phyloP scores from a whole-genome alignment of 1,284 basidiomycete species.

The Apiotrichum siamense region DNA sequence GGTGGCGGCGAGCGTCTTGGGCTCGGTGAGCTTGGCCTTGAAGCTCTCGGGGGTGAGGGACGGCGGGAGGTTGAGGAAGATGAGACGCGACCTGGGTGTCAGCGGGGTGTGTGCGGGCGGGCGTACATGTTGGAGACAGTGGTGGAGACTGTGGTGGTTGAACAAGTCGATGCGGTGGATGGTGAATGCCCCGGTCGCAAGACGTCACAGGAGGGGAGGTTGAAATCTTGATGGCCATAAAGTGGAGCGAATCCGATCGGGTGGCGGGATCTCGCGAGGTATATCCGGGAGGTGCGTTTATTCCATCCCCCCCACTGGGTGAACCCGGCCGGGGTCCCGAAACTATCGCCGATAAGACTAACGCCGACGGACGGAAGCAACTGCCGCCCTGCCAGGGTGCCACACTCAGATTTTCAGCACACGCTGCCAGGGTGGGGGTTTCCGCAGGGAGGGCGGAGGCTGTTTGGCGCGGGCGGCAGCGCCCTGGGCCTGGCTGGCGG shows the following conservation, averaged over 20 bases:
- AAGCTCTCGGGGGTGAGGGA: constrained; percentile 53
- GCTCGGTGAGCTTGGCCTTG: constrained; percentile 52
- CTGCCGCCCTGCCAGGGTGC: background rate
- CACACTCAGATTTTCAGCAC: too few species aligned
- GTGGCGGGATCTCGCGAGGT: constrained; percentile 1
- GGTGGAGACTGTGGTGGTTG: too few species aligned
- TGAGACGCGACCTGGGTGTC: constrained; percentile 66
- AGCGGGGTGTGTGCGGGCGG: background rate
- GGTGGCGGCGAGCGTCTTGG: constrained; percentile 25
- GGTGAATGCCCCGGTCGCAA: background rate
- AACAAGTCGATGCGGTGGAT: too few species aligned
- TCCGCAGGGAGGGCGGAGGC: too few species aligned
- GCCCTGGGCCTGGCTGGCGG: too few species aligned
- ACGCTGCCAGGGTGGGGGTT: background rate
- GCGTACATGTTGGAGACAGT: constrained; percentile 5
- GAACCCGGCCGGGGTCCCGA: too few species aligned
- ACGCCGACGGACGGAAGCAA: background rate
- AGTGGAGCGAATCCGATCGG: background rate
- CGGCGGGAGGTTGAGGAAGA: constrained; percentile 82
- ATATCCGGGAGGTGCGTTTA: background rate
- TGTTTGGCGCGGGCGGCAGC: too few species aligned
- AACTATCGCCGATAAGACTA: background rate
- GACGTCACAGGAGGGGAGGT: background rate
- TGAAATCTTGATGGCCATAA: constrained; percentile 4
- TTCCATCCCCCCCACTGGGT: too few species aligned